Evolutionary conservation across 306 rosid species (phyloP), one percentile per base, ranked within the genome.

Genomic region (Comarum palustre): DNA sequence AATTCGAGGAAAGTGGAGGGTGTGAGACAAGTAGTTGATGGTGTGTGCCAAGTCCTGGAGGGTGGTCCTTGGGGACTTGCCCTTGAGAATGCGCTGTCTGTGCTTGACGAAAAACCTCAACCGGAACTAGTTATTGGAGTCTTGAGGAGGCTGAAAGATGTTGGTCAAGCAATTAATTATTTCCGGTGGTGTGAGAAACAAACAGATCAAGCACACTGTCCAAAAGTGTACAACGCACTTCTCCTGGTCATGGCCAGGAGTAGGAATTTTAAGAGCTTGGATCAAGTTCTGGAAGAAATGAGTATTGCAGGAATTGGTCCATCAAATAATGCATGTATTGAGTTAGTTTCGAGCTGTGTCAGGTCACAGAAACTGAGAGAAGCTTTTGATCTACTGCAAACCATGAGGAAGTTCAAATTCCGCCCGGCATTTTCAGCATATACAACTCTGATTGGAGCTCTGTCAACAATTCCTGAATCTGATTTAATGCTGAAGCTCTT

Each of bases 391-490:
- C 60, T 91, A 29, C 78, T 94, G 69, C 90, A 89, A 81, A 82
- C 84, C 27, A 89, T 94, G 96, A 94, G 98, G 87, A 94, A 86
- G 86, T 86, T 91, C 78, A 91, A 88, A 84, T 88, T 91, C 84
- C 94, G 97, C 31, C 98, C 96, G 9, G 95, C 96, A 10, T 94
- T 86, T 84, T 87, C 96, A 1, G 98, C 97, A 73, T 94, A 91
- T 69, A 89, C 98, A 4, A 89, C 85, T 55, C 74, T 94, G 66
- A 89, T 94, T 17, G 96, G 96, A 72, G 96, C 98, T 6, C 87
- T 94, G 45, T 82, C 98, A 29, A 76, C 78, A 22, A 78, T 73
- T 62, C 75, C 67, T 27, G 84, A 88, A 84, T 79, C 90, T 54
- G 88, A 88, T 74, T 86, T 71, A 74, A 82, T 88, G 88, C 91